Percentiles rank a stretch among this genome's conserved stretches.
phyloP scores from a whole-genome alignment of 164 flowering plant genomes.

The Vitis riparia region DNA sequence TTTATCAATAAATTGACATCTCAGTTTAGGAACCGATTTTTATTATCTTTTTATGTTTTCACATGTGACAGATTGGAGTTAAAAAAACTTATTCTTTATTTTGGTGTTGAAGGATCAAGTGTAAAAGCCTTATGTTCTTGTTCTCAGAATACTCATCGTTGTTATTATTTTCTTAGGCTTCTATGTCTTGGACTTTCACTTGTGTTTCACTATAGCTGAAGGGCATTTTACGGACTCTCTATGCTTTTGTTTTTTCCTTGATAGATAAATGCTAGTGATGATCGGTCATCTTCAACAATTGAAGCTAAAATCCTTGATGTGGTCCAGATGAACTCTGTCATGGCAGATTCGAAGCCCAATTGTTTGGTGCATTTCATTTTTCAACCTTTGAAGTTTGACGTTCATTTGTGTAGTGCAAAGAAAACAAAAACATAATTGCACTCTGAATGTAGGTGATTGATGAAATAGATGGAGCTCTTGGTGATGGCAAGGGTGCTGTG shows the following conservation, averaged over 20 bases:
- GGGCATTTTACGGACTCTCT: neutral
- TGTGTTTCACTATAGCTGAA: neutral
- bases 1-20: no score
- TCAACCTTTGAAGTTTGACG: neutral
- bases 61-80: no score
- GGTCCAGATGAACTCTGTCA: slow-evolving; percentile 91
- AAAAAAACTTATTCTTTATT: no score
- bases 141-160: no score
- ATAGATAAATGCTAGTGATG: slow-evolving; percentile 99
- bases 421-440: neutral
- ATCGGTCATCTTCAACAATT: slow-evolving; percentile 57
- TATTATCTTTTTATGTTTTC: no score
- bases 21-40: no score
- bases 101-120: no score
- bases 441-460: slow-evolving; percentile 69
- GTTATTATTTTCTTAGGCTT: no score
- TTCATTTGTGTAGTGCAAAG: neutral
- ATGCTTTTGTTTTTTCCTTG: neutral
- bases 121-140: no score
- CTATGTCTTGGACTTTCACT: neutral
- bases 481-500: no score
- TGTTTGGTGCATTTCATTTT: slow-evolving; percentile 67
- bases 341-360: slow-evolving; percentile 79
- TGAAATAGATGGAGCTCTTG: slow-evolving; percentile 61
- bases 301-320: slow-evolving; percentile 92